phyloP scores from a whole-genome alignment of 1,284 basidiomycete species.

The Meira nashicola region DNA sequence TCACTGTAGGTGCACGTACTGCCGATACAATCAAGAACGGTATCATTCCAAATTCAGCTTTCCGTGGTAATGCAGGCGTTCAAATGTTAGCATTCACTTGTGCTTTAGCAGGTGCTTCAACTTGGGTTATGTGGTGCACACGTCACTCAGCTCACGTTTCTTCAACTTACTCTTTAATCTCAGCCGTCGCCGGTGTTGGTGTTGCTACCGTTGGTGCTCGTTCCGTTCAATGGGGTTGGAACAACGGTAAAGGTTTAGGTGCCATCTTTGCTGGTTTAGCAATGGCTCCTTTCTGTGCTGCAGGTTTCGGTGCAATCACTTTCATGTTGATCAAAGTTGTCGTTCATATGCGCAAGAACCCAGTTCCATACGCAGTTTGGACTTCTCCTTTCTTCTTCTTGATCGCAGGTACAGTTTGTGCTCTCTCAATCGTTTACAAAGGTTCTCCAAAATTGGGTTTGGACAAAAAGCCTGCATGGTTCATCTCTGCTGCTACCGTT shows the following conservation, averaged over 20 bases:
- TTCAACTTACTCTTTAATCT: conserved; percentile 56
- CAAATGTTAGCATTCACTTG: conserved; percentile 57
- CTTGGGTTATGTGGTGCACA: conserved; percentile 56
- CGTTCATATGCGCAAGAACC: conserved; percentile 54
- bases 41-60: conserved; percentile 52
- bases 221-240: conserved; percentile 58
- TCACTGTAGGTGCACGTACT: conserved; percentile 55
- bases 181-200: conserved; percentile 57
- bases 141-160: conserved; percentile 55
- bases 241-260: conserved; percentile 55
- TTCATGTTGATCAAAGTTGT: conserved; percentile 55
- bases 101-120: conserved; percentile 32
- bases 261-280: conserved; percentile 54
- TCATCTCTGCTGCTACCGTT: conserved; percentile 55
- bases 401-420: conserved; percentile 29
- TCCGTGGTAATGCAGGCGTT: conserved; percentile 56
- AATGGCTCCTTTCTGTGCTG: conserved; percentile 55
- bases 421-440: conserved; percentile 51
- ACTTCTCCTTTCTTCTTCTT: conserved; percentile 56
- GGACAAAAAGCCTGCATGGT: conserved; percentile 50
- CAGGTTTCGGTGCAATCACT: conserved; percentile 55
- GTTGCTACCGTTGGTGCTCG: conserved; percentile 55
- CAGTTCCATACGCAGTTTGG: conserved; percentile 51
- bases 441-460: conserved; percentile 57
- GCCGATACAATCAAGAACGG: conserved; percentile 57